Percentiles rank a stretch among this genome's conserved stretches.
Evolutionary conservation across 352 stramenopile genomes (phyloP).

Genomic region (Pythium insidiosum): DNA sequence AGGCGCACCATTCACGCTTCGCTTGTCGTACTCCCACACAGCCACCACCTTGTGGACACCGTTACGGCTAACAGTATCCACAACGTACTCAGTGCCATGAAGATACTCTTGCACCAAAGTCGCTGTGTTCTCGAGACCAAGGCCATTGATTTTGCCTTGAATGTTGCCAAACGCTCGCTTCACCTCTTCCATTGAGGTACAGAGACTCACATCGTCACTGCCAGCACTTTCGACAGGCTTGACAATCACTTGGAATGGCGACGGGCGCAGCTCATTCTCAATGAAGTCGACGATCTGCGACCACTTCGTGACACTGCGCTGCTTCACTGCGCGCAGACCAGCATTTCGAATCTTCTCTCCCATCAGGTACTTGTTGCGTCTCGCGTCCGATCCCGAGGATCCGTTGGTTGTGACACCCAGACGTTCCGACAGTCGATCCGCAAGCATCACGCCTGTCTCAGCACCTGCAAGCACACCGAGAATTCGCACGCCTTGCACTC

Average conservation of each 20-base stretch:
- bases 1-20: conserved; percentile 83
- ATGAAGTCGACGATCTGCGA: conserved; percentile 81
- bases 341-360: conserved; percentile 72
- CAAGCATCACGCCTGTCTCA: conserved; percentile 90
- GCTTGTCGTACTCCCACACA: conserved; percentile 97
- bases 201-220: conserved; percentile 92
- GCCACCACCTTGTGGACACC: conserved; percentile 93
- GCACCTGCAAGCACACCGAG: conserved; percentile 85
- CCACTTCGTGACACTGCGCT: conserved; percentile 71
- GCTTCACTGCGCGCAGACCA: conserved; percentile 72
- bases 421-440: conserved; percentile 85
- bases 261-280: conserved; percentile 33
- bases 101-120: conserved; percentile 95
- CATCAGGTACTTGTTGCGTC: conserved; percentile 89
- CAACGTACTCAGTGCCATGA: conserved; percentile 91
- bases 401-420: conserved; percentile 87
- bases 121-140: conserved; percentile 81
- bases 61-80: conserved; percentile 93
- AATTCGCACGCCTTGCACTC: conserved; percentile 39
- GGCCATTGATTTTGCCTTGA: conserved; percentile 85
- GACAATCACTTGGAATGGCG: conserved; percentile 75
- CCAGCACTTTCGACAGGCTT: conserved; percentile 93
- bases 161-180: conserved; percentile 88
- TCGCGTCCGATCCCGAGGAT: conserved; percentile 59
- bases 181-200: conserved; percentile 85